Base-by-base conservation (phyloP, 768 basidiomycete species). In the Steccherinum ochraceum region DNA sequence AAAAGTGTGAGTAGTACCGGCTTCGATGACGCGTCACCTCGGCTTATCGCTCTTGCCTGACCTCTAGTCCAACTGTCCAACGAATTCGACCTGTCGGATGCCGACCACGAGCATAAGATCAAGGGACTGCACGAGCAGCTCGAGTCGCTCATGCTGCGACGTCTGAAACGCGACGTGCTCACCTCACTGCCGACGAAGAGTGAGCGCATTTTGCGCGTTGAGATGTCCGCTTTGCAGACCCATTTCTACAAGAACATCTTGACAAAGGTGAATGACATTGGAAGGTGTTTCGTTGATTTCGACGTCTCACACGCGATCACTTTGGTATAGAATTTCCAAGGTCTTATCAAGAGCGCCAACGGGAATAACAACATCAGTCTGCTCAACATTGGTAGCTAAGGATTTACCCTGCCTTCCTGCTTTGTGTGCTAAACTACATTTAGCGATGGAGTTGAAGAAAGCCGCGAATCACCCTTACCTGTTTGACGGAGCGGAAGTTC, bases 171-270 rank as follows among this genome's bases (percentile, higher is more conserved):
- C 53, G 96, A 99, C 62, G 96, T 99, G 11, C 81, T 98, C 54
- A 96, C 94, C 52, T 91, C 89, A 40, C 71, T 99, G 46, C 96
- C 96, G 4, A 93, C 94, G 10, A 99, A 99, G 80, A 94, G 92
- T 67, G 96, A 99, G 70, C 87, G 93, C 35, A 99, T 98, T 58
- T 73, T 99, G 42, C 84, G 96, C 18, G 94, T 98, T 24, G 96
- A 99, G 74, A 94, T 98, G 94, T 87, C 84, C 64, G 81, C 89
- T 47, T 80, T 98, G 64, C 95, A 97, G 69, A 94, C 92, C 4
- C 93, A 93, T 64, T 97, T 94, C 64, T 99, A 99, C 76, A 97
- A 97, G 77, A 98, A 96, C 67, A 98, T 97, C 60, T 70, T 96
- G 56, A 93, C 93, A 27, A 93, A 88, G 81, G 90, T 86, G 52